Base-by-base conservation (phyloP, 129 eudicot species). In the Arctium lappa region DNA sequence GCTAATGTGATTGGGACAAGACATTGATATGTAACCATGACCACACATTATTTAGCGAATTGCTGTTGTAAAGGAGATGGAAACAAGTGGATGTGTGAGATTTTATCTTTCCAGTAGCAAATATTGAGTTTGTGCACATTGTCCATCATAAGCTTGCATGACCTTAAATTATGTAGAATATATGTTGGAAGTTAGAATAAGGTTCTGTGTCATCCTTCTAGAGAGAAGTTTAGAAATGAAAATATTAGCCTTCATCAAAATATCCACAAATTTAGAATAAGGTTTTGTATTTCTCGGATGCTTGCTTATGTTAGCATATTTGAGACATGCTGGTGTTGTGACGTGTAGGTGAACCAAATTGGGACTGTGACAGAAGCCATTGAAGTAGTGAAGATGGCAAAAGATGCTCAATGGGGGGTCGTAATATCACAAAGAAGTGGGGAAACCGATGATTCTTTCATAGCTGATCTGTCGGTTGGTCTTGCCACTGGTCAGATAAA, bases 361-460 rank as follows among this genome's bases (percentile, higher is more conserved):
- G 99, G 99, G 80, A 95, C 99, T 18, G 91, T 95, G 39, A 93
- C 99, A 12, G 98, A 95, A 83, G 95, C 88, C 72, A 91, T 95
- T 86, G 99, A 95, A 89, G 98, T 88, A 1, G 99, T 88, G 56
- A 95, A 95, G 84, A 90, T 93, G 91, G 97, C 99, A 15, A 93
- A 93, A 86, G 98, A 95, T 89, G 99, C 95, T 69, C 89, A 93
- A 30, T 95, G 99, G 99, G 97, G 97, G 9, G 94, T 93, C 32
- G 89, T 95, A 60, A 86, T 95, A 83, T 91, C 99, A 80, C 99
- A 95, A 85, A 90, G 97, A 82, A 91, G 93, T 85, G 99, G 99
- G 75, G 99, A 95, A 88, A 95, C 97, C 5, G 95, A 93, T 77
- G 97, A 95, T 87, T 85, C 94, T 70, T 95, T 95, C 90, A 90